These are phyloP conservation scores for Yamadazyma nakazawae DNA, from an alignment of 805 yeast species.

Conservation along the genomic window DNA sequence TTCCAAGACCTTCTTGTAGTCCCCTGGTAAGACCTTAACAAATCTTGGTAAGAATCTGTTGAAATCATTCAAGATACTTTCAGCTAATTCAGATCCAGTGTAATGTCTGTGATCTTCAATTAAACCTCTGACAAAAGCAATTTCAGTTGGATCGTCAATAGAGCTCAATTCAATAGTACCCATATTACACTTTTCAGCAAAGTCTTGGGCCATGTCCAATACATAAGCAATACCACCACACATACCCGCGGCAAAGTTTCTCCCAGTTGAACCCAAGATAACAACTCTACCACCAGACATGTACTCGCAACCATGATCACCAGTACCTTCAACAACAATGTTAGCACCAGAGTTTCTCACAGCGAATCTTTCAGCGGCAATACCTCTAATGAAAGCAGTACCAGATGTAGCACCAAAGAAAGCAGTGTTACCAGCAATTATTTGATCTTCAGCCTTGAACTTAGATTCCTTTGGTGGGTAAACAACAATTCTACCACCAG, in stretches of 20 bases:
- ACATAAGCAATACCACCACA: slow-evolving; percentile 99
- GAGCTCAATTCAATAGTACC: slow-evolving; percentile 79
- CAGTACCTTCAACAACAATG: slow-evolving; percentile 94
- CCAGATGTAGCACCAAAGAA: slow-evolving; percentile 98
- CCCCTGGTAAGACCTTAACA: slow-evolving; percentile 89
- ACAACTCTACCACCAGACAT: slow-evolving; percentile 99
- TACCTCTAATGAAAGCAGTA: slow-evolving; percentile 88
- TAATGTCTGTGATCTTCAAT: slow-evolving; percentile 94
- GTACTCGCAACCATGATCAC: slow-evolving; percentile 98
- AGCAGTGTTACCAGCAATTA: slow-evolving; percentile 95
- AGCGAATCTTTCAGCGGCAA: slow-evolving; percentile 97
- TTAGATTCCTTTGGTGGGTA: slow-evolving; percentile 83
- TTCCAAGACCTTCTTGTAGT: slow-evolving; percentile 85
- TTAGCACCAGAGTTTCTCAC: slow-evolving; percentile 98
- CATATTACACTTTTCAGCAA: slow-evolving; percentile 70
- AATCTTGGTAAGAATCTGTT: slow-evolving; percentile 84
- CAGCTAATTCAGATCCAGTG: slow-evolving; percentile 90
- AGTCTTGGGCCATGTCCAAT: slow-evolving; percentile 91
- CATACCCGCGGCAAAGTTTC: slow-evolving; percentile 97
- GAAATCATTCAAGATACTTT: slow-evolving; percentile 77
- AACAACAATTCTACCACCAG: slow-evolving; percentile 91
- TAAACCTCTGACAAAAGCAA: slow-evolving; percentile 88
- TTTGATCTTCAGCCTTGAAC: slow-evolving; percentile 94
- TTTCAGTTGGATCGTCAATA: slow-evolving; percentile 83
- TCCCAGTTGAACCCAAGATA: slow-evolving; percentile 85